Base-by-base conservation (phyloP, 331 rosid genomes). In the Ulmus americana region DNA sequence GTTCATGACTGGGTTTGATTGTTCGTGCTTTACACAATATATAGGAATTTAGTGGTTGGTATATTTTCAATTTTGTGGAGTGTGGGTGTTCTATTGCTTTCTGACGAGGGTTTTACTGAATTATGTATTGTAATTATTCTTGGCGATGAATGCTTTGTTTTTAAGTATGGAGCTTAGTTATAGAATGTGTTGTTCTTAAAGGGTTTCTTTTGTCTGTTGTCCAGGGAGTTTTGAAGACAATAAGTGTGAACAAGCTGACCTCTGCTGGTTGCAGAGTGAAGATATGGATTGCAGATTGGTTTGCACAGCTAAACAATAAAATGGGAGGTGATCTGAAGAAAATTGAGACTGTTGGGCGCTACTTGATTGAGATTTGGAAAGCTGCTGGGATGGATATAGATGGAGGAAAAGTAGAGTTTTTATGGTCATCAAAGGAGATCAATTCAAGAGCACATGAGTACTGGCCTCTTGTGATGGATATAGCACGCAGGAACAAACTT, bases 241-340 rank as follows among this genome's bases (percentile, higher is more conserved):
- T 87, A 59, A 83, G 63, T 78, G 95, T 90, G 75, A 90, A 87
- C 80, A 87, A 85, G 79, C 82, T 90, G 42, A 83, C 79, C 14
- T 69, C 82, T 20, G 78, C 90, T 4, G 97, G 97, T 5, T 87
- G 95, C 61, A 77, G 74, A 50, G 87, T 87, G 71, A 90, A 87
- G 61, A 90, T 90, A 45, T 90, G 94, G 97, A 82, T 90, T 76
- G 87, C 94, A 5, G 97, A 90, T 79, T 87, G 90, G 95, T 87
- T 80, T 80, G 95, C 97, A 3, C 83, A 78, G 82, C 79, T 87
- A 0, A 87, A 87, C 82, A 80, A 87, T 46, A 86, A 88, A 61
- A 88, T 91, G 90, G 91, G 91, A 0, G 91, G 90, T 49, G 90
- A 88, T 72, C 74, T 88, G 80, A 86, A 88, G 78, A 91, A 84